Base-by-base conservation (phyloP, 768 basidiomycete species). In the Amanita rimosa region DNA sequence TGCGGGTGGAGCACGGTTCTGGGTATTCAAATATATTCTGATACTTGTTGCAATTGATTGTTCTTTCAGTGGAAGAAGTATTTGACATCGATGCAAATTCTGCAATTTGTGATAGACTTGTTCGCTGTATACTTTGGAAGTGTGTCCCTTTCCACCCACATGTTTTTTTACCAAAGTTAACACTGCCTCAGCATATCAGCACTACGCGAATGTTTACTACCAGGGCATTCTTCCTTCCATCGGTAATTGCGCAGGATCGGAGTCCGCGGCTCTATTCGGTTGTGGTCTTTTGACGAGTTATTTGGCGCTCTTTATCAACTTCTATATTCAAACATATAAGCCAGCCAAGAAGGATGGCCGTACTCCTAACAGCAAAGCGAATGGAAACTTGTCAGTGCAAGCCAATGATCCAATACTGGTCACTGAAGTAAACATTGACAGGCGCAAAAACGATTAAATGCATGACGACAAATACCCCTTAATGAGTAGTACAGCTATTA, bases 61-160 rank as follows among this genome's bases (percentile, higher is more conserved):
- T 44, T 36, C 35, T 46, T 19, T 58, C 8, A 94, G 95, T 99
- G 96, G 96, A 99, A 99, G 74, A 93, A 93, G 67, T 93, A 99
- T 67, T 67, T 98, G 53, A 99, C 96, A 35, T 81, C 77, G 21
- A 85, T 99, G 84, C 96, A 99, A 70, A 99, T 99, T 58, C 75
- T 75, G 19, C 96, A 99, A 68, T 99, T 98, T 63, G 66, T 98
- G 54, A 82, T 98, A 60, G 95, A 99, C 67, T 69, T 99, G 16
- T 76, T 76, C 64, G 68, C 86, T 49, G 89, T 94, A 53, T 98
- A 96, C 74, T 96, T 94, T 57, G 96, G 90, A 61, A 93, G 94
- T 90, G 61, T 58, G 93, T 83, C 29, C 49, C 4, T 46, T 36
- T 34, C 24, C 34, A 2, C 52, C 6, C 7, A 19, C 11, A 29